Percentiles rank a stretch among this genome's conserved stretches.
Evolutionary conservation across 106 monocot species (phyloP).

Genomic region (Dactylorhiza incarnata): DNA sequence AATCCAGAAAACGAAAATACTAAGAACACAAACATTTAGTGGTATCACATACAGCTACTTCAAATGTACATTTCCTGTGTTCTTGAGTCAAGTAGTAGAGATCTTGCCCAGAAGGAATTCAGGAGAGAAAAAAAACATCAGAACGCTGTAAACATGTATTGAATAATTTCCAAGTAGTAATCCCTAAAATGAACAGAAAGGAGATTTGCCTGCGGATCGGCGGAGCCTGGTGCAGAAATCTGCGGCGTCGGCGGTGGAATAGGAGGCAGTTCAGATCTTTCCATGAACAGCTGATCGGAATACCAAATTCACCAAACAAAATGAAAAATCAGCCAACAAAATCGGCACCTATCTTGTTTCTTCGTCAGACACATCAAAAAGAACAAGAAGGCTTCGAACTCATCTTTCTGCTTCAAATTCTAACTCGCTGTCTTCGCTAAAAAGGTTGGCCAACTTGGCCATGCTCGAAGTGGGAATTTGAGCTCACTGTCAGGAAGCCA

Average conservation of each 20-base stretch:
- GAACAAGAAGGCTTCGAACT: no score
- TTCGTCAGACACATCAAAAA: background rate
- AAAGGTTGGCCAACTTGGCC: background rate
- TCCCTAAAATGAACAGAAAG: background rate
- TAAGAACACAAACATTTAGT: background rate
- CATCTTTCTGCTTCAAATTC: no score
- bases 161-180: background rate
- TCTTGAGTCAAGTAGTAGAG: background rate
- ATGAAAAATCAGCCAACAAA: background rate
- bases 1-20: background rate
- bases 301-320: background rate
- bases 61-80: background rate
- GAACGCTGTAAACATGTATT: background rate
- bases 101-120: background rate
- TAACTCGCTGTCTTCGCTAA: background rate
- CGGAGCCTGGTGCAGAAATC: background rate
- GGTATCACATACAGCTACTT: background rate
- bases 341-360: background rate
- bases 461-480: background rate
- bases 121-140: background rate
- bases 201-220: background rate
- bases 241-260: background rate
- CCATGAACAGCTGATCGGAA: background rate
- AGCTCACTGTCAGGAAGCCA: conserved; percentile 1
- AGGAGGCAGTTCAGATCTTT: background rate